Conservation (phyloP, 306 rosid species). For the Castanopsis chinensis region DNA sequence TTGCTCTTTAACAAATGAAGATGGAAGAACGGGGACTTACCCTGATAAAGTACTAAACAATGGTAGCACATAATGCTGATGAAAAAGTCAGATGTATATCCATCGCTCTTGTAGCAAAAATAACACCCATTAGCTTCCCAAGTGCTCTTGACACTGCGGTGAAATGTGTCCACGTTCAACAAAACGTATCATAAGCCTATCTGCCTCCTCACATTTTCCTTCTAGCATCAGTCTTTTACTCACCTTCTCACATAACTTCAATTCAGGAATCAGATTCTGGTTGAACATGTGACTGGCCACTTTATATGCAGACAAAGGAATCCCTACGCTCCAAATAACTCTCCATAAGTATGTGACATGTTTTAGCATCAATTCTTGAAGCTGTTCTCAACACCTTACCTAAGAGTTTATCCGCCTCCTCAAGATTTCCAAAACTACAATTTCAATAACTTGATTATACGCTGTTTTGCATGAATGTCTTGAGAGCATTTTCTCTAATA, state of each 20-base stretch:
- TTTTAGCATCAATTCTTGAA: conserved; percentile 68
- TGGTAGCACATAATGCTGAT: neutral
- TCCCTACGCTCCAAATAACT: conserved; percentile 57
- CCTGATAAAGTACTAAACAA: neutral
- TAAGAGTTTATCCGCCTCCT: conserved; percentile 72
- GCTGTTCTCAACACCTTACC: conserved; percentile 85
- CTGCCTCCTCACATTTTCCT: conserved; percentile 73
- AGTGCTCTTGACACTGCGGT: conserved; percentile 34
- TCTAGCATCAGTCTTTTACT: conserved; percentile 53
- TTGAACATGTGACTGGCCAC: conserved; percentile 82
- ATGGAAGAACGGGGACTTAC: neutral
- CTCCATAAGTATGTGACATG: conserved; percentile 77
- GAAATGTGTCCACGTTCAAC: conserved; percentile 67
- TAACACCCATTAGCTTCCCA: conserved; percentile 22
- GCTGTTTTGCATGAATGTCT: conserved; percentile 50
- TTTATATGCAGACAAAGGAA: conserved; percentile 65
- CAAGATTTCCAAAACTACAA: conserved; percentile 65
- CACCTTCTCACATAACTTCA: conserved; percentile 77
- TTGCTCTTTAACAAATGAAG: neutral
- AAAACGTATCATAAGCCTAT: conserved; percentile 65
- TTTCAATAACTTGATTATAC: conserved; percentile 82
- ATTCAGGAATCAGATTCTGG: conserved; percentile 76
- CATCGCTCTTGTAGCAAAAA: neutral
- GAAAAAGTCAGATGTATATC: neutral
- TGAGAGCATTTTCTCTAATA: conserved; percentile 67